phyloP scores from a whole-genome alignment of 805 yeast genomes.

The Saccharomycopsis lassenensis region DNA sequence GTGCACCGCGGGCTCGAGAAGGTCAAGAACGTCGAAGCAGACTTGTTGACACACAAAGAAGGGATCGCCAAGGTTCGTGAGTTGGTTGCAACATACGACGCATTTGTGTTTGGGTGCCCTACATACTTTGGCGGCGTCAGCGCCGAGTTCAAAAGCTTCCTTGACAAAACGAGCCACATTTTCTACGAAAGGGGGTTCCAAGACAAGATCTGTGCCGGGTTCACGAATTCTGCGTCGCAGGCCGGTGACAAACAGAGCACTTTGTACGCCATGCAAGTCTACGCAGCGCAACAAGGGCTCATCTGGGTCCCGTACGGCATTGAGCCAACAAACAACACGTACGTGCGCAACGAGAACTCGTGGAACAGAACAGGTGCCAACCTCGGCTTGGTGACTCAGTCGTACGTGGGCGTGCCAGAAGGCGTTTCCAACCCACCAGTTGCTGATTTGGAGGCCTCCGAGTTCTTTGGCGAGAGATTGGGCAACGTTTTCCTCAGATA shows the following conservation, averaged over 20 bases:
- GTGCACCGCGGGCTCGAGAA: slow-evolving; percentile 8
- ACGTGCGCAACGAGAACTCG: slow-evolving; percentile 18
- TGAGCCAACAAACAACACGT: slow-evolving; percentile 18
- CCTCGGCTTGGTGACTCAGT: slow-evolving; percentile 9
- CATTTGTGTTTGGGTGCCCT: slow-evolving; percentile 14
- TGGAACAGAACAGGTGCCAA: slow-evolving; percentile 5
- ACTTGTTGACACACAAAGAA: slow-evolving; percentile 10
- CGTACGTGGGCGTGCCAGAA: slow-evolving; percentile 2
- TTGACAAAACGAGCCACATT: slow-evolving; percentile 6
- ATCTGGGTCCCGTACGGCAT: slow-evolving; percentile 16
- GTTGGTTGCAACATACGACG: slow-evolving; percentile 7
- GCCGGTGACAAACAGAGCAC: slow-evolving; percentile 14
- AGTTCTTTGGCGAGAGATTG: slow-evolving; percentile 8
- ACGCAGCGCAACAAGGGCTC: slow-evolving; percentile 17
- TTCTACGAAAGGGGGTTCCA: slow-evolving; percentile 9
- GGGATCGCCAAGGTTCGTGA: slow-evolving; percentile 5
- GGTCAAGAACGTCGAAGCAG: slow-evolving; percentile 5
- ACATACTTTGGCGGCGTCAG: slow-evolving; percentile 15
- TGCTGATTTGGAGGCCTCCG: slow-evolving; percentile 6
- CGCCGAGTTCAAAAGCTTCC: slow-evolving; percentile 9
- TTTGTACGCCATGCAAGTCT: slow-evolving; percentile 6
- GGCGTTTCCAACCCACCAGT: neutral
- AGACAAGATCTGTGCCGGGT: slow-evolving; percentile 13
- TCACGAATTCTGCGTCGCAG: slow-evolving; percentile 11
- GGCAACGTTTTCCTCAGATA: slow-evolving; percentile 9